Evolutionary conservation across 495 filamentous ascomycete genomes (phyloP), one percentile per base, ranked within the genome.

Genomic region (Cercophora sp.): DNA sequence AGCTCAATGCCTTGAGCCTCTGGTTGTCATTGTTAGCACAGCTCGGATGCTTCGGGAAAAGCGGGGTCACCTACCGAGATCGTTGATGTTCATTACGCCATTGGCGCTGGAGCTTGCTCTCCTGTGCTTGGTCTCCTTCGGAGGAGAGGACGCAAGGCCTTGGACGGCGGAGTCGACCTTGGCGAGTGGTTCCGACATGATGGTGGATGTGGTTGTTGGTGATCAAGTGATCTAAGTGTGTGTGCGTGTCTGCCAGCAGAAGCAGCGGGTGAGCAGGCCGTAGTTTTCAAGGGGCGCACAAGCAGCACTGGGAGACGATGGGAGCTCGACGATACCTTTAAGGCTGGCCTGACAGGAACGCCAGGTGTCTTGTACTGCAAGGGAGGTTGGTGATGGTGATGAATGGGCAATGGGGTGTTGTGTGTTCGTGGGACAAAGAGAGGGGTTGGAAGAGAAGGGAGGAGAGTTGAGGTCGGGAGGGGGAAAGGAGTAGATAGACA

Each of bases 151-250:
- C 40, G 85, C 80, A 63, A 89, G 73, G 66, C 87, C 89, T 64
- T 86, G 84, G 61, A 91, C 80, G 79, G 86, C 87, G 32, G 88
- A 91, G 70, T 94, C 89, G 74, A 93, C 84, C 75, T 91, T 92
- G 70, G 80, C 81, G 62, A 91, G 81, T 57, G 80, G 81, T 67
- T 80, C 81, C 60, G 83, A 78, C 82, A 87, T 86, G 75, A 48
- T 79, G 70, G 57, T 27, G 46, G 37, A 40, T 58, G 49, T 51
- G 51, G 25, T 49, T 45, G 51, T 16, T 51, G 23, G 39, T 32
- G 44, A 51, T 50, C 36, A 49, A 26, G 27, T 36, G 50, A 52
- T 57, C 42, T 18, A 24, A n/a, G 45, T 19, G 31, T 54, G 43
- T 27, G 39, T 56, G 32, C n/a, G 32, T 23, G 20, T 45, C 1